phyloP scores from a whole-genome alignment of 2,329 filamentous ascomycete species.

The Trichoderma lentiforme region DNA sequence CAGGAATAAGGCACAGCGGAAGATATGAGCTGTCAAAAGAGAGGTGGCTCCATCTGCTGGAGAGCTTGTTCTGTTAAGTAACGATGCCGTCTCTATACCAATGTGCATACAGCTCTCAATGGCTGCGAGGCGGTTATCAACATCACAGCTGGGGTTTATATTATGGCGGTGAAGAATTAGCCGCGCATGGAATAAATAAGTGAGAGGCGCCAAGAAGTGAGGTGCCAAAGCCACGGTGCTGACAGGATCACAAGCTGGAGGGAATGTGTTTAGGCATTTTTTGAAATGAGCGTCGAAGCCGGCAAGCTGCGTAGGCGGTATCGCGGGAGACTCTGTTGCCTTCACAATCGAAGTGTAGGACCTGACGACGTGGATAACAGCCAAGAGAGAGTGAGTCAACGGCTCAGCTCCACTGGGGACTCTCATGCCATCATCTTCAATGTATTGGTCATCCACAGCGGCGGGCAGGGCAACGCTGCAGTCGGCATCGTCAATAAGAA shows the following conservation, averaged over 20 bases:
- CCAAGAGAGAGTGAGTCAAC: constrained; percentile 68
- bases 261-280: constrained; percentile 71
- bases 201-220: constrained; percentile 68
- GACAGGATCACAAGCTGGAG: constrained; percentile 66
- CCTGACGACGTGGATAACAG: constrained; percentile 77
- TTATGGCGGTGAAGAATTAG: constrained; percentile 87
- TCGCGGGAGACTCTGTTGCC: constrained; percentile 63
- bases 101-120: constrained; percentile 73
- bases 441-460: constrained; percentile 75
- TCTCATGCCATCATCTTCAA: constrained; percentile 56
- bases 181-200: constrained; percentile 78
- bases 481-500: constrained; percentile 81
- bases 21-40: constrained; percentile 78
- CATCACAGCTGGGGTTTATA: constrained; percentile 66
- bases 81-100: constrained; percentile 72
- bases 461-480: constrained; percentile 81
- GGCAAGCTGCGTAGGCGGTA: constrained; percentile 66
- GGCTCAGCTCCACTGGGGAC: constrained; percentile 51
- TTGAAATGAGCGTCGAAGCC: constrained; percentile 79
- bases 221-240: constrained; percentile 68
- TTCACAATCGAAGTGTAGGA: constrained; percentile 71
- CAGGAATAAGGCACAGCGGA: constrained; percentile 79
- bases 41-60: constrained; percentile 67
- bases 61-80: constrained; percentile 65
- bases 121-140: constrained; percentile 64